phyloP scores from a whole-genome alignment of 148 eudicot species.

The Suaeda aralocaspica region DNA sequence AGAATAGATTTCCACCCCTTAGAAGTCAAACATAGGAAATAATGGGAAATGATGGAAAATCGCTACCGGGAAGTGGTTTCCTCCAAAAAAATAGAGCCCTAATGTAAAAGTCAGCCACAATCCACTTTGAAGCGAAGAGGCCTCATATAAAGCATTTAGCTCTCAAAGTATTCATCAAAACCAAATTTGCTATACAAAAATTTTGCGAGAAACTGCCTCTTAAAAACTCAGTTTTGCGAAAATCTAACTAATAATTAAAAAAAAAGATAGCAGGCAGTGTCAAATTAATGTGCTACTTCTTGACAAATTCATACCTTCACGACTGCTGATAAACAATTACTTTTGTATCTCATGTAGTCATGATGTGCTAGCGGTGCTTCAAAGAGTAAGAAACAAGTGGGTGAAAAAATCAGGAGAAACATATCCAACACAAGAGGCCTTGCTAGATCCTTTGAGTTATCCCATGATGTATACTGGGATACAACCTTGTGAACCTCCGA shows the following conservation, averaged over 20 bases:
- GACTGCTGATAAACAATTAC: slow-evolving; percentile 91
- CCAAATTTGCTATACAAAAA: not conserved
- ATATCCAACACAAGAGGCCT: slow-evolving; percentile 81
- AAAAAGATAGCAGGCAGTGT: not conserved
- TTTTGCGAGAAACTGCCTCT: not conserved
- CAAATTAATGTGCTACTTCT: not conserved
- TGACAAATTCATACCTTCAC: slow-evolving; percentile 61
- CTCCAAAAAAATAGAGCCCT: no score
- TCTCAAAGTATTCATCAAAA: slow-evolving; percentile 4
- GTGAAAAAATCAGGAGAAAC: slow-evolving; percentile 99
- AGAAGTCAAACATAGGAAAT: no score
- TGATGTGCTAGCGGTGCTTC: slow-evolving; percentile 91
- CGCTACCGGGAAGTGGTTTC: no score
- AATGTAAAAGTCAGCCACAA: not conserved
- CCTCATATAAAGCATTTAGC: not conserved
- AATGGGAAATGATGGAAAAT: no score
- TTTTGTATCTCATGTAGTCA: slow-evolving; percentile 66
- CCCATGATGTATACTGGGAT: slow-evolving; percentile 90
- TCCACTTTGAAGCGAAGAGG: not conserved
- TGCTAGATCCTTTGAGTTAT: slow-evolving; percentile 81
- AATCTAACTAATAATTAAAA: not conserved
- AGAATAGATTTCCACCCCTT: no score
- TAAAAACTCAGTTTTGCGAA: not conserved
- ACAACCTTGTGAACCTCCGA: slow-evolving; percentile 76
- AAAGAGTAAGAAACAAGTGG: slow-evolving; percentile 89